Conservation (phyloP, 2,329 filamentous ascomycete genomes). For the Teratosphaeria viscida region DNA sequence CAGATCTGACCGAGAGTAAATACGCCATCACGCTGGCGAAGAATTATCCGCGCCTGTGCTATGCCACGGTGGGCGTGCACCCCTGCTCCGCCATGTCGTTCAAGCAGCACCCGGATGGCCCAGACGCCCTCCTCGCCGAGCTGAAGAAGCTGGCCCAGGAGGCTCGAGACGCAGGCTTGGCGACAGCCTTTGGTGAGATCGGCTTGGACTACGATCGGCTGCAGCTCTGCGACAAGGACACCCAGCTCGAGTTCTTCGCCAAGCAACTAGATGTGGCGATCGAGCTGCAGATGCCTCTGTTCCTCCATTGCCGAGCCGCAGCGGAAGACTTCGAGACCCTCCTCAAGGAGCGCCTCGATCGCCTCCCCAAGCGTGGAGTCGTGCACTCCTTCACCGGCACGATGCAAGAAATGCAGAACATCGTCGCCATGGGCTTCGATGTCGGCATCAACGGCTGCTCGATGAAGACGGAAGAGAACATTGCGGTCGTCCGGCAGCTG, state of each 20-base stretch:
- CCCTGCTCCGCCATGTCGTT: slow-evolving; percentile 81
- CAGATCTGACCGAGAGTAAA: slow-evolving; percentile 66
- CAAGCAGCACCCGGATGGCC: slow-evolving; percentile 51
- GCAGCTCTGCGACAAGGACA: slow-evolving; percentile 65
- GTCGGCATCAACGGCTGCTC: slow-evolving; percentile 96
- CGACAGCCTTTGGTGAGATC: slow-evolving; percentile 83
- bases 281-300: slow-evolving; percentile 70
- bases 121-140: slow-evolving; percentile 42
- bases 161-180: slow-evolving; percentile 48
- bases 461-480: slow-evolving; percentile 87
- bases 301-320: slow-evolving; percentile 83
- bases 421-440: slow-evolving; percentile 73
- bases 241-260: slow-evolving; percentile 77
- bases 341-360: slow-evolving; percentile 43
- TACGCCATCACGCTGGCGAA: slow-evolving; percentile 64
- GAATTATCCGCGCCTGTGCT: slow-evolving; percentile 68
- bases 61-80: slow-evolving; percentile 85
- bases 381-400: slow-evolving; percentile 95
- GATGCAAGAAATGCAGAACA: slow-evolving; percentile 66
- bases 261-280: slow-evolving; percentile 71
- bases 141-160: slow-evolving; percentile 56
- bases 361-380: slow-evolving; percentile 60
- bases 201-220: slow-evolving; percentile 93
- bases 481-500: slow-evolving; percentile 70
- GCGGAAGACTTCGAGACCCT: slow-evolving; percentile 72